Percentiles rank a stretch among this genome's conserved stretches.
Conservation (phyloP, 2,329 filamentous ascomycete genomes). For the Verticillium klebahnii region DNA sequence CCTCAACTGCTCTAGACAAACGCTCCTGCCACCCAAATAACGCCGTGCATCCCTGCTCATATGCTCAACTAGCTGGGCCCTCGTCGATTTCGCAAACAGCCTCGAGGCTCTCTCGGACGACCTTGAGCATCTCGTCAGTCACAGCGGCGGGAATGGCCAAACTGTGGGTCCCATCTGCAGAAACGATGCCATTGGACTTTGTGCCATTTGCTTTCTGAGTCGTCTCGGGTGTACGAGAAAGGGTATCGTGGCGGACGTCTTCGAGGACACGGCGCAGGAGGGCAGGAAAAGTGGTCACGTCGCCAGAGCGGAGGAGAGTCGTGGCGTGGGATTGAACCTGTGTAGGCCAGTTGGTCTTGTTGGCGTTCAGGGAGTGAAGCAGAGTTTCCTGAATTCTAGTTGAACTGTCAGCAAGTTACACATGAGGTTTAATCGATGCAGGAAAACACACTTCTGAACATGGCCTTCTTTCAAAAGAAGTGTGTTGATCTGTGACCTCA, state of each 20-base stretch:
- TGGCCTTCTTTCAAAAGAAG: slow-evolving; percentile 55
- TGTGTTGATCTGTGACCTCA: slow-evolving; percentile 59
- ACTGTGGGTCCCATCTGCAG: slow-evolving; percentile 21
- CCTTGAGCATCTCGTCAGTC: slow-evolving; percentile 57
- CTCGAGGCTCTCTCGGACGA: slow-evolving; percentile 55
- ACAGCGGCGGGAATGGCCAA: slow-evolving; percentile 55
- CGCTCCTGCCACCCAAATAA: too few species aligned
- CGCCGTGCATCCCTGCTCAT: neutral
- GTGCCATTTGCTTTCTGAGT: slow-evolving; percentile 21
- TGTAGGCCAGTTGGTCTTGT: slow-evolving; percentile 59
- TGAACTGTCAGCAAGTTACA: too few species aligned
- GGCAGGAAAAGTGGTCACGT: slow-evolving; percentile 55
- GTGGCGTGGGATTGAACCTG: slow-evolving; percentile 56
- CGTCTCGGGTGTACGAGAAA: slow-evolving; percentile 15
- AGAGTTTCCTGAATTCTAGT: slow-evolving; percentile 59
- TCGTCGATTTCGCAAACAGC: slow-evolving; percentile 36
- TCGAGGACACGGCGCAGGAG: slow-evolving; percentile 57
- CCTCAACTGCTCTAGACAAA: too few species aligned
- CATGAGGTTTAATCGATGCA: too few species aligned
- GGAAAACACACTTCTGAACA: slow-evolving; percentile 45
- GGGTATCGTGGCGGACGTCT: slow-evolving; percentile 52
- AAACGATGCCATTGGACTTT: slow-evolving; percentile 7
- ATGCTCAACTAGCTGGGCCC: neutral
- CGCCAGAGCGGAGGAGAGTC: slow-evolving; percentile 54
- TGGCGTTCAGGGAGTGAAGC: slow-evolving; percentile 56